Evolutionary conservation across 139 green algal species (phyloP).

Genomic region (Tetraselmis chui): DNA sequence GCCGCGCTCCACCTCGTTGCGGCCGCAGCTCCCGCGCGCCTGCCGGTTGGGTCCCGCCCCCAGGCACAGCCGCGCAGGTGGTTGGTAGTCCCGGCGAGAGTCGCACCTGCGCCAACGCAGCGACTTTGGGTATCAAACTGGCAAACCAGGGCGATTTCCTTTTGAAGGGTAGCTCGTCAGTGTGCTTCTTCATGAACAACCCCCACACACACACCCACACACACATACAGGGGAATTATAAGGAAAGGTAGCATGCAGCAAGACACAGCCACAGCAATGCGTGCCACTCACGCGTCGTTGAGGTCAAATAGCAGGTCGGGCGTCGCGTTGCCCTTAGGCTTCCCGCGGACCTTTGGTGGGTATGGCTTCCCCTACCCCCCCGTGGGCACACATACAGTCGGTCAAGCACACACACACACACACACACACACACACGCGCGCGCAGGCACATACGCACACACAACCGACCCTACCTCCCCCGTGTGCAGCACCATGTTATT

Average conservation of each 20-base stretch:
- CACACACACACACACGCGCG: too few relatives aligned
- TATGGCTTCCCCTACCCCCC: neutral
- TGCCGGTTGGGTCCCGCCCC: neutral
- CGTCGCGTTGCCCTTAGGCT: constrained; percentile 1
- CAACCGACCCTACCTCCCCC: neutral
- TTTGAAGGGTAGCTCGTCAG: too few relatives aligned
- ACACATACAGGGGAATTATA: too few relatives aligned
- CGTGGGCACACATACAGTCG: too few relatives aligned
- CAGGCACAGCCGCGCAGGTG: neutral
- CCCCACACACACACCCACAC: too few relatives aligned
- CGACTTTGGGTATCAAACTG: too few relatives aligned
- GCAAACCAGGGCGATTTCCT: too few relatives aligned
- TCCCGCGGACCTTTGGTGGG: neutral
- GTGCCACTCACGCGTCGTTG: neutral
- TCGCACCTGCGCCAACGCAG: neutral
- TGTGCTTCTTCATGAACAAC: too few relatives aligned
- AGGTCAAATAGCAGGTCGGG: constrained; percentile 3
- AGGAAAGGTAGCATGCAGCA: too few relatives aligned
- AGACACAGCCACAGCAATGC: too few relatives aligned
- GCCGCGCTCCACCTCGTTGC: neutral
- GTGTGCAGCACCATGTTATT: neutral
- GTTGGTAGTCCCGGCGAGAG: neutral
- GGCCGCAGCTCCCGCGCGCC: neutral
- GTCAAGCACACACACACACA: too few relatives aligned
- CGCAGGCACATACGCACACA: too few relatives aligned